Evolutionary conservation across 2,329 filamentous ascomycete species (phyloP), one percentile per base, ranked within the genome.

Genomic region (Rachicladosporium sp.): DNA sequence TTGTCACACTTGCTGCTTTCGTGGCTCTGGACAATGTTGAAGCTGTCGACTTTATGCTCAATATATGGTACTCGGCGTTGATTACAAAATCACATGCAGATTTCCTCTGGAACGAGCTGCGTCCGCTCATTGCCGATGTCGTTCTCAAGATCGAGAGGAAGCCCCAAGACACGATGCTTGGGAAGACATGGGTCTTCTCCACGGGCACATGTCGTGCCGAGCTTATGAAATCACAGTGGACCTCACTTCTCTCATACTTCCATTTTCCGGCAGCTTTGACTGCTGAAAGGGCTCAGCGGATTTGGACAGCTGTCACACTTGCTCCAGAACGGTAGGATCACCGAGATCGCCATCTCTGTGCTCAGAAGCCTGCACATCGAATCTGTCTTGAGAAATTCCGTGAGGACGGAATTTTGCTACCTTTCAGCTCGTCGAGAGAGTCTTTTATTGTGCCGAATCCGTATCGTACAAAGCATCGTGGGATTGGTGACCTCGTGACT

Each of bases 51-150:
- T 52, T 51, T 10, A 65, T 68, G 33, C 44, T 66, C 1, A 65
- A 69, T 46, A 6, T 68, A 3, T 70, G 66, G 66, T 70, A 69
- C 48, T 71, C 66, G 0, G 60, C 61, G 1, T 37, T 58, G 3
- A 12, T 68, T 0, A 50, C 54, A 1, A 13, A 41, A 4, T 31
- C 29, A 2, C 45, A 60, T 35, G 6, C 56, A 1, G 11, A 50
- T 0, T 31, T 45, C 2, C 43, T 67, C 3, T 43, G 49, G 10
- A 15, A 35, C 0, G 32, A 38, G 0, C n/a, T n/a, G n/a, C n/a
- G n/a, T n/a, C n/a, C n/a, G n/a, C n/a, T n/a, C n/a, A n/a, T n/a
- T n/a, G n/a, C n/a, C n/a, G n/a, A n/a, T n/a, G n/a, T n/a, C n/a
- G n/a, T n/a, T n/a, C n/a, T n/a, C n/a, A n/a, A n/a, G n/a, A n/a